phyloP scores from a whole-genome alignment of 2,329 filamentous ascomycete species.

The Botrytis squamosa region DNA sequence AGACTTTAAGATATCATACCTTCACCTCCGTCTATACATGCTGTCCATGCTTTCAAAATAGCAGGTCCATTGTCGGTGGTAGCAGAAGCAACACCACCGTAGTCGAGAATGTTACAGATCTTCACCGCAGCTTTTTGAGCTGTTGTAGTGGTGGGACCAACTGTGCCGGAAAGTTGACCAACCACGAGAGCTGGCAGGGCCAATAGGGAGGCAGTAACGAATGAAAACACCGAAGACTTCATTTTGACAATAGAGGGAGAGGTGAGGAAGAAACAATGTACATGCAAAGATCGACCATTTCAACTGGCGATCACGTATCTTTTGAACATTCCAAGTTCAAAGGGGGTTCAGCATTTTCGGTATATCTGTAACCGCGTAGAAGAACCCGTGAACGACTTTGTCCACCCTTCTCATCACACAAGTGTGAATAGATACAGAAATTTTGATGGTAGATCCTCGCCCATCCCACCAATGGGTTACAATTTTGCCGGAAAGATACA shows the following conservation, averaged over 20 bases:
- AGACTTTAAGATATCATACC: constrained; percentile 22
- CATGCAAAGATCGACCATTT: neutral
- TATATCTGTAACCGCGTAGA: constrained; percentile 1
- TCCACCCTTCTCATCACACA: neutral
- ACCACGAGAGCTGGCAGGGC: constrained; percentile 22
- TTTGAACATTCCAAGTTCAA: neutral
- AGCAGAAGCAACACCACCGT: constrained; percentile 48
- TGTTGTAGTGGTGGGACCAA: constrained; percentile 33
- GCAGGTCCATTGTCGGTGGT: constrained; percentile 47
- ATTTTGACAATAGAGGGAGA: constrained; percentile 16
- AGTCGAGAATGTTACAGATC: constrained; percentile 47
- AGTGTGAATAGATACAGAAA: neutral
- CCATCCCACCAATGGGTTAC: neutral
- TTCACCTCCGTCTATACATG: constrained; percentile 46
- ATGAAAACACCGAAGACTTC: constrained; percentile 23
- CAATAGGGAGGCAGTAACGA: constrained; percentile 17
- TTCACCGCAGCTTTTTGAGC: constrained; percentile 32
- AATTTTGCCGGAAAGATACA: neutral
- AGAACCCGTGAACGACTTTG: neutral
- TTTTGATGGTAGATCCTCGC: neutral
- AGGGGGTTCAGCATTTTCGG: neutral
- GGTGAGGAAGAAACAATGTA: neutral
- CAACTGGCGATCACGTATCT: neutral
- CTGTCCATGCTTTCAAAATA: constrained; percentile 45
- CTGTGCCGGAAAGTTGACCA: constrained; percentile 31